Base-by-base conservation (phyloP, 352 stramenopile species). In the Phytopythium sindhum region DNA sequence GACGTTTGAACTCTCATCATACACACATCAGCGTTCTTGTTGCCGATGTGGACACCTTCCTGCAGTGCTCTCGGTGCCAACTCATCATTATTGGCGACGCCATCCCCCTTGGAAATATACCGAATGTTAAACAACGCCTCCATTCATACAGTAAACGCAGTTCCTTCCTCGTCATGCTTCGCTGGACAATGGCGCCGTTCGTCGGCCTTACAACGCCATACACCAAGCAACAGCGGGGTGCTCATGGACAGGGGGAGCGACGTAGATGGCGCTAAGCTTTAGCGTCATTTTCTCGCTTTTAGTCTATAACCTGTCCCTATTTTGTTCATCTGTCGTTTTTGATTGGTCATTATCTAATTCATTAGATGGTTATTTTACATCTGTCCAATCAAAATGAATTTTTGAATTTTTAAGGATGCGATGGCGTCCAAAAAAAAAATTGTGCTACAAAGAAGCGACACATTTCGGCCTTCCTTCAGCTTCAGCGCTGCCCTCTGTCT, bases 41-140 rank as follows among this genome's bases (percentile, higher is more conserved):
- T 48, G 19, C 42, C 7, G 3, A 37, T 15, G 24, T 35, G 48
- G 48, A 55, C 48, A 35, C 26, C 21, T 28, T 55, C 17, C 48
- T 33, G 48, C 35, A 35, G 48, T 7, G 24, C 48, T 55, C 15
- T 48, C 21, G 42, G 42, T 48, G 42, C 42, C 42, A 21, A 48
- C 42, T 48, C 42, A 26, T 24, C 42, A 21, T 12, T 9, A 48
- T 4, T 29, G 4, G 28, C 23, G 48, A 55, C 48, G 48, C 48
- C 48, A 55, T 55, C 48, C 28, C 48, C 48, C 48, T 55, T 35
- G 19, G 42, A 48, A 14, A 21, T 48, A 24, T n/a, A 48, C 21
- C 12, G 2, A 48, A 21, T 48, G 42, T 48, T 48, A 26, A 48
- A 48, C 42, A 2, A 0, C 42, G 7, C 11, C 37, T 44, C 12